Conservation (phyloP, 495 filamentous ascomycete species). For the Xanthoparmelia taractica region DNA sequence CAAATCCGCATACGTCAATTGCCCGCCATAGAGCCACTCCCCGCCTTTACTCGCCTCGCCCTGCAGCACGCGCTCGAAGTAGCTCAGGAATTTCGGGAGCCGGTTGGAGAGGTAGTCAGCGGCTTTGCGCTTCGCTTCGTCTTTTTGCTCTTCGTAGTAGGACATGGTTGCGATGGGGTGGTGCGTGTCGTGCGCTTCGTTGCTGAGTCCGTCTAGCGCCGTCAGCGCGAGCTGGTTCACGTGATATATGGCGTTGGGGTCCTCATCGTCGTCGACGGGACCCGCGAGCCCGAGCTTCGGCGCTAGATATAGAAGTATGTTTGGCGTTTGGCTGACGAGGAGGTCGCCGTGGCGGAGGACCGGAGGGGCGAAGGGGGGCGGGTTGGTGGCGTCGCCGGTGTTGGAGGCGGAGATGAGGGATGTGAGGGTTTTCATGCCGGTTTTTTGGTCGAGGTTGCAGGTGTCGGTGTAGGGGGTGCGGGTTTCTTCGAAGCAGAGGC, state of each 20-base stretch:
- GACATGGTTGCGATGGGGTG: constrained; percentile 49
- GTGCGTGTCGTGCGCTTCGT: constrained; percentile 61
- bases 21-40: constrained; percentile 49
- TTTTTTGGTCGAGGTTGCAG: constrained; percentile 35
- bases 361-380: constrained; percentile 54
- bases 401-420: constrained; percentile 33
- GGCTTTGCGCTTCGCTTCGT: constrained; percentile 44
- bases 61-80: constrained; percentile 54
- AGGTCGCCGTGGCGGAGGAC: constrained; percentile 51
- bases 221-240: constrained; percentile 54
- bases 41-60: constrained; percentile 43
- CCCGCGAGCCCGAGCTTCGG: constrained; percentile 43
- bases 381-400: constrained; percentile 39
- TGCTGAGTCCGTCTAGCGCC: constrained; percentile 54
- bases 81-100: constrained; percentile 57
- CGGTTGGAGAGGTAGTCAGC: constrained; percentile 48
- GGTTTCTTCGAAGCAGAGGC: constrained; percentile 56
- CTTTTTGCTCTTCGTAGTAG: constrained; percentile 64
- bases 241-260: constrained; percentile 41
- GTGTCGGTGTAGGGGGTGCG: constrained; percentile 54
- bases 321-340: constrained; percentile 54
- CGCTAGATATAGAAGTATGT: constrained; percentile 56
- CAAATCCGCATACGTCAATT: constrained; percentile 58
- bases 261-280: constrained; percentile 38
- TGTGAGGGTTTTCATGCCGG: constrained; percentile 27